These are phyloP conservation scores for Vanrija sp. DNA, from an alignment of 1,284 basidiomycete genomes.

Conservation along the genomic window DNA sequence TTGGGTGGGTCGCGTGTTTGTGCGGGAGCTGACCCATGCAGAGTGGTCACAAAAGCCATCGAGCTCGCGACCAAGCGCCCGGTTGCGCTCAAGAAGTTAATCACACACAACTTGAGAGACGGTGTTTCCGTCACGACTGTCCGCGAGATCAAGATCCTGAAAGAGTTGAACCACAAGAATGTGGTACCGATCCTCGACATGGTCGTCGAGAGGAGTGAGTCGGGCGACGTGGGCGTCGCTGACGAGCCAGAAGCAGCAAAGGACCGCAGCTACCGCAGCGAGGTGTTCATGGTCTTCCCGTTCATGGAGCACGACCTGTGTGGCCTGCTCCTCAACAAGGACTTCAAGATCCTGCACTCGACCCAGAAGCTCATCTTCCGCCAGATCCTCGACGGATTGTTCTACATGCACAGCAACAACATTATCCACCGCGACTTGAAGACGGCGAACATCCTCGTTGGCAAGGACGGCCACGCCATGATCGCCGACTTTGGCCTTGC, in stretches of 20 bases:
- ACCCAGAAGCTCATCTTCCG: conserved; percentile 95
- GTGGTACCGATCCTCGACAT: conserved; percentile 89
- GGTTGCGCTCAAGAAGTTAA: conserved; percentile 78
- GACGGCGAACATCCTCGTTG: conserved; percentile 93
- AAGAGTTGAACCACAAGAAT: conserved; percentile 77
- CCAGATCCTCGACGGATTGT: conserved; percentile 89
- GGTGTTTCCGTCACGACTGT: conserved; percentile 88
- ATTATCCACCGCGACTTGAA: conserved; percentile 99
- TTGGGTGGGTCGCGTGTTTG: conserved; percentile 59
- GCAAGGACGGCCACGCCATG: conserved; percentile 72
- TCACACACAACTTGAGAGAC: conserved; percentile 93
- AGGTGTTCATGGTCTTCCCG: conserved; percentile 92
- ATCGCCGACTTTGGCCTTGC: conserved; percentile 98
- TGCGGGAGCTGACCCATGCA: no score
- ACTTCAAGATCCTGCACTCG: conserved; percentile 71
- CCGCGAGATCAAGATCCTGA: conserved; percentile 97
- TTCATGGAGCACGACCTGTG: conserved; percentile 99
- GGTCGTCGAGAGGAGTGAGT: conserved; percentile 58
- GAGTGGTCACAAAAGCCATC: conserved; percentile 79
- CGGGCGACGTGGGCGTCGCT: background rate
- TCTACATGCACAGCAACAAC: conserved; percentile 90
- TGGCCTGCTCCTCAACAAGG: conserved; percentile 84
- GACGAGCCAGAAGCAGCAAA: conserved; percentile 19
- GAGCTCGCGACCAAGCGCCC: conserved; percentile 59
- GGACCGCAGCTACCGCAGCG: conserved; percentile 50